Percentiles rank a stretch among this genome's conserved stretches.
phyloP scores from a whole-genome alignment of 768 basidiomycete genomes.

The Boletales sp. region DNA sequence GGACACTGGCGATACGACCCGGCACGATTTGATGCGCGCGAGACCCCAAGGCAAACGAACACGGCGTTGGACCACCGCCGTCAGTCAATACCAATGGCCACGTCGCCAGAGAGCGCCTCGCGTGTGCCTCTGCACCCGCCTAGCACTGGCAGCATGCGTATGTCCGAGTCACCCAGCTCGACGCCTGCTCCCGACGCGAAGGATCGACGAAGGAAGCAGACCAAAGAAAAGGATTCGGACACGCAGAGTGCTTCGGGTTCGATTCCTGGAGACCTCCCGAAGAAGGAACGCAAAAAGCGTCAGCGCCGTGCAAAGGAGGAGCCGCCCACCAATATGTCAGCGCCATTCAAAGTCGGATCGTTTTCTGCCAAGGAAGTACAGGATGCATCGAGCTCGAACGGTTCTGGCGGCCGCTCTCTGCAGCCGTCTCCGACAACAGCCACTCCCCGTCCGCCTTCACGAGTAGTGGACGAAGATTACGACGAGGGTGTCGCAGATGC shows the following conservation, averaged over 20 bases:
- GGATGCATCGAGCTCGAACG: slow-evolving; percentile 63
- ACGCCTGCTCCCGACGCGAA: slow-evolving; percentile 42
- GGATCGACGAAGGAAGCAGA: slow-evolving; percentile 40
- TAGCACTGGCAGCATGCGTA: slow-evolving; percentile 34
- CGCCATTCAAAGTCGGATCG: slow-evolving; percentile 30
- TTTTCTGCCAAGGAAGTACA: slow-evolving; percentile 47
- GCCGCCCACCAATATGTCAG: slow-evolving; percentile 29
- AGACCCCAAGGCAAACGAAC: slow-evolving; percentile 33
- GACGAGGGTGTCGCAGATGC: slow-evolving; percentile 90
- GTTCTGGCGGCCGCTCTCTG: slow-evolving; percentile 57
- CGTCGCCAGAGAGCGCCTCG: slow-evolving; percentile 43
- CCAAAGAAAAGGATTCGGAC: slow-evolving; percentile 49
- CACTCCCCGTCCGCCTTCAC: slow-evolving; percentile 55
- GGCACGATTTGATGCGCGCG: slow-evolving; percentile 47
- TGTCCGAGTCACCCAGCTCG: slow-evolving; percentile 60
- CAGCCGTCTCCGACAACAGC: slow-evolving; percentile 71
- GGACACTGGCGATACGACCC: slow-evolving; percentile 62
- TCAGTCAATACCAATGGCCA: slow-evolving; percentile 38
- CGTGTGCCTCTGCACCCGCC: slow-evolving; percentile 28
- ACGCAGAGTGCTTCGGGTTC: slow-evolving; percentile 30
- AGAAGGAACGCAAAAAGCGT: slow-evolving; percentile 58
- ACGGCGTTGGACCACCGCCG: slow-evolving; percentile 31
- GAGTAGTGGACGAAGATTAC: slow-evolving; percentile 87
- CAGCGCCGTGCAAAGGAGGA: slow-evolving; percentile 44
- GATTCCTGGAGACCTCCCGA: slow-evolving; percentile 39